Conservation (phyloP, 1,139 yeast genomes). For the Yamadazyma conglobata region DNA sequence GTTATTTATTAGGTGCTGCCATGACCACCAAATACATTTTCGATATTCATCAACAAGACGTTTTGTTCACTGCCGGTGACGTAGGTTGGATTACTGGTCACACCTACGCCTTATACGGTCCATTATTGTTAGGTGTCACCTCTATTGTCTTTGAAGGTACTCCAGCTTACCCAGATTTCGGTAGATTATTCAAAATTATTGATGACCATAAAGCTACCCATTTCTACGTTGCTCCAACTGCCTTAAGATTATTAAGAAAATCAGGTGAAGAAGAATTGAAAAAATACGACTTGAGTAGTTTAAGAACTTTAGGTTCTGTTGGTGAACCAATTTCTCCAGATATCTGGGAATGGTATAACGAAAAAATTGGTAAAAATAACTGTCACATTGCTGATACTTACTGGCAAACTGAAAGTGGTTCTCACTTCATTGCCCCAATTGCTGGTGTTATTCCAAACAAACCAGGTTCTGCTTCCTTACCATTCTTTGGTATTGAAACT, state of each 20-base stretch:
- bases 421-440: constrained; percentile 67
- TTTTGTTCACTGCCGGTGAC: constrained; percentile 81
- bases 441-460: constrained; percentile 75
- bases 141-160: constrained; percentile 85
- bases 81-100: constrained; percentile 91
- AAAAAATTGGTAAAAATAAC: constrained; percentile 69
- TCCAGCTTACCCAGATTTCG: constrained; percentile 76
- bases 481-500: constrained; percentile 72
- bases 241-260: constrained; percentile 75
- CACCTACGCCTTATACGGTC: constrained; percentile 80
- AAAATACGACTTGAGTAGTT: constrained; percentile 58
- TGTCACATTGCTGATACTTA: constrained; percentile 77
- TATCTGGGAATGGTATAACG: constrained; percentile 91
- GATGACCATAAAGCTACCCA: constrained; percentile 75
- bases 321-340: constrained; percentile 94
- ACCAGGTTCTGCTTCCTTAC: constrained; percentile 77
- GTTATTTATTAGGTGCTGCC: constrained; percentile 69
- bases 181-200: constrained; percentile 82
- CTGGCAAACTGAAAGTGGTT: constrained; percentile 84
- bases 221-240: constrained; percentile 89
- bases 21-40: constrained; percentile 71
- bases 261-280: constrained; percentile 72
- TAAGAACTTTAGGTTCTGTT: constrained; percentile 78
- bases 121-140: constrained; percentile 73
- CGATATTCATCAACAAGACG: constrained; percentile 71